phyloP scores from a whole-genome alignment of 2,329 filamentous ascomycete genomes.

The Neurospora sp. region DNA sequence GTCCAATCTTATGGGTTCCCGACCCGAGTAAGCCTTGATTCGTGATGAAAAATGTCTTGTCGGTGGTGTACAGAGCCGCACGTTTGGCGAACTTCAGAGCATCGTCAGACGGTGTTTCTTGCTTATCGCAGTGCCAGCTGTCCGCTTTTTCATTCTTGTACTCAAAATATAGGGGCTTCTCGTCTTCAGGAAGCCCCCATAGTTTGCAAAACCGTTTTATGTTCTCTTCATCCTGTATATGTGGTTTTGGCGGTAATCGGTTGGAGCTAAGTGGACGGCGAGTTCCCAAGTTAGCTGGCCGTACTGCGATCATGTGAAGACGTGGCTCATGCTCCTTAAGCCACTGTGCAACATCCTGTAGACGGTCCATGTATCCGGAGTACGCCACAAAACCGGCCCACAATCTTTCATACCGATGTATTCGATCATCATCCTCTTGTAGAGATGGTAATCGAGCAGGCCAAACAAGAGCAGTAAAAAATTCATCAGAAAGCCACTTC shows the following conservation, averaged over 20 bases:
- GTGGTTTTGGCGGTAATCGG: background rate
- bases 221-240: background rate
- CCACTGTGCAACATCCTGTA: background rate
- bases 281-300: background rate
- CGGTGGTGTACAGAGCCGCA: background rate
- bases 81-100: background rate
- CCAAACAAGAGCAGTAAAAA: background rate
- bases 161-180: background rate
- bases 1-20: background rate
- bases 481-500: background rate
- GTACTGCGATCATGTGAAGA: background rate
- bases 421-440: background rate
- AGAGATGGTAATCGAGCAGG: no score
- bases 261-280: background rate
- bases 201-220: background rate
- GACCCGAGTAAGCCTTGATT: background rate
- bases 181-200: background rate
- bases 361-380: background rate
- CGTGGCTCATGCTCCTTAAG: background rate
- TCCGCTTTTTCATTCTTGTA: rapidly evolving
- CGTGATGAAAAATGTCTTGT: background rate
- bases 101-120: background rate
- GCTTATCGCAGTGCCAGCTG: background rate
- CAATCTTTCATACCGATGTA: background rate
- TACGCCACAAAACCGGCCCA: background rate